Percentiles rank a stretch among this genome's conserved stretches.
Conservation (phyloP, 1,284 basidiomycete genomes). For the Mixia osmundae region DNA sequence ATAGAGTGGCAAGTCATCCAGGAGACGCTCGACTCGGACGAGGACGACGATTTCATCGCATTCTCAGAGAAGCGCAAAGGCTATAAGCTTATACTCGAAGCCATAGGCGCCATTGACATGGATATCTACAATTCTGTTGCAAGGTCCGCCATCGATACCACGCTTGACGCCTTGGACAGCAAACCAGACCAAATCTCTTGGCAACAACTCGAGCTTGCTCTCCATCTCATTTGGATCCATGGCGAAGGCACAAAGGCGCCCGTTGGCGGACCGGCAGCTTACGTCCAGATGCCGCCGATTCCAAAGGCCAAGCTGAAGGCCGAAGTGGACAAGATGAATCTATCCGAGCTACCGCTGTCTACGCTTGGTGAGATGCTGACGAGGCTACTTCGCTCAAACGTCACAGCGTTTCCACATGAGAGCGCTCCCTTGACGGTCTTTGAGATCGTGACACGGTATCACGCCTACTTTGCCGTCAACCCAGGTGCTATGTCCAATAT, state of each 20-base stretch:
- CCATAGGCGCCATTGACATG: constrained; percentile 54
- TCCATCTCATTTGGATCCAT: constrained; percentile 79
- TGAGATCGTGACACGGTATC: constrained; percentile 73
- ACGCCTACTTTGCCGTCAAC: constrained; percentile 85
- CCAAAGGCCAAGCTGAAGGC: constrained; percentile 11
- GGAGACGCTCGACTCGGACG: constrained; percentile 53
- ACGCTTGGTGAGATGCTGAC: constrained; percentile 73
- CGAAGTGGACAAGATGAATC: constrained; percentile 34
- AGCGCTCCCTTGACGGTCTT: constrained; percentile 84
- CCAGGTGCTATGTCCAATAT: constrained; percentile 64
- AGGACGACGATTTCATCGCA: constrained; percentile 64
- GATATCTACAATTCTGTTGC: constrained; percentile 51
- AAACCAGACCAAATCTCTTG: constrained; percentile 42
- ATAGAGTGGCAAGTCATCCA: constrained; percentile 62
- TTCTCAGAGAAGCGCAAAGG: constrained; percentile 76
- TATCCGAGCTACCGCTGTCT: constrained; percentile 64
- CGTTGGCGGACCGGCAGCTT: constrained; percentile 9
- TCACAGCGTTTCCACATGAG: constrained; percentile 62
- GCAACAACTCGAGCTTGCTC: constrained; percentile 80
- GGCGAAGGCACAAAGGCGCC: constrained; percentile 37
- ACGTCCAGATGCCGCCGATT: constrained; percentile 13
- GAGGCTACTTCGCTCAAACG: constrained; percentile 56
- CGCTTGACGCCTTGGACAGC: constrained; percentile 39
- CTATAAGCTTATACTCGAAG: constrained; percentile 55
- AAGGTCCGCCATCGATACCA: constrained; percentile 42